These are phyloP conservation scores for Uncinocarpus reesii DNA, from an alignment of 2,329 filamentous ascomycete species.

Conservation along the genomic window DNA sequence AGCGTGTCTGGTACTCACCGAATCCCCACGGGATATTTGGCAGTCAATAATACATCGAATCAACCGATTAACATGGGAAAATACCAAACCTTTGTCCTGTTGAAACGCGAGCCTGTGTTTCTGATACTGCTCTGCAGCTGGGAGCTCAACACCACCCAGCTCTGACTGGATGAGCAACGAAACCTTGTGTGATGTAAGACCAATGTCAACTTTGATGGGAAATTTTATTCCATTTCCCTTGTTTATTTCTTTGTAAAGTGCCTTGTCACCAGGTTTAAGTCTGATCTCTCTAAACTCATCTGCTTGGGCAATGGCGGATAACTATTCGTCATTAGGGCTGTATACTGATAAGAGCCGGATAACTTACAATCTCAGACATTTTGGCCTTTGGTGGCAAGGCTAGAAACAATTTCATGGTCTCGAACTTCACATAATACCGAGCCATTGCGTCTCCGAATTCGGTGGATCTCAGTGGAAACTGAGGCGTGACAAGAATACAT, in stretches of 20 bases:
- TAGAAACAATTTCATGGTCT: constrained; percentile 65
- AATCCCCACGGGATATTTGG: constrained; percentile 53
- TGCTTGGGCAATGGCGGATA: constrained; percentile 56
- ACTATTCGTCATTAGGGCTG: constrained; percentile 34
- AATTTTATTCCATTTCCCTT: constrained; percentile 58
- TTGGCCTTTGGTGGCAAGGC: constrained; percentile 50
- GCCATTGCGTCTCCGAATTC: constrained; percentile 73
- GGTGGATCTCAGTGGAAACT: constrained; percentile 49
- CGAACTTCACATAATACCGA: constrained; percentile 66
- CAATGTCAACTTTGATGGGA: constrained; percentile 58
- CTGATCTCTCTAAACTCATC: constrained; percentile 63
- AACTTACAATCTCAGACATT: constrained; percentile 57
- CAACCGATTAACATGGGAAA: constrained; percentile 58
- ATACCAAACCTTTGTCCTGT: constrained; percentile 53
- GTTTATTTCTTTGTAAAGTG: constrained; percentile 62
- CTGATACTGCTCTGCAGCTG: constrained; percentile 47
- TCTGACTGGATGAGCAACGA: constrained; percentile 68
- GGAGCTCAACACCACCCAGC: constrained; percentile 56
- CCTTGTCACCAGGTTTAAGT: constrained; percentile 59
- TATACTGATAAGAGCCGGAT: background rate
- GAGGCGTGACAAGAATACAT: constrained; percentile 45
- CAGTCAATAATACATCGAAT: constrained; percentile 70
- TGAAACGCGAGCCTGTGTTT: constrained; percentile 48
- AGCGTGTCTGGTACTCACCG: constrained; percentile 55
- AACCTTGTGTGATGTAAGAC: constrained; percentile 60